Percentiles rank a stretch among this genome's conserved stretches.
Conservation (phyloP, 139 green algal genomes). For the Pedinophyceae sp. region DNA sequence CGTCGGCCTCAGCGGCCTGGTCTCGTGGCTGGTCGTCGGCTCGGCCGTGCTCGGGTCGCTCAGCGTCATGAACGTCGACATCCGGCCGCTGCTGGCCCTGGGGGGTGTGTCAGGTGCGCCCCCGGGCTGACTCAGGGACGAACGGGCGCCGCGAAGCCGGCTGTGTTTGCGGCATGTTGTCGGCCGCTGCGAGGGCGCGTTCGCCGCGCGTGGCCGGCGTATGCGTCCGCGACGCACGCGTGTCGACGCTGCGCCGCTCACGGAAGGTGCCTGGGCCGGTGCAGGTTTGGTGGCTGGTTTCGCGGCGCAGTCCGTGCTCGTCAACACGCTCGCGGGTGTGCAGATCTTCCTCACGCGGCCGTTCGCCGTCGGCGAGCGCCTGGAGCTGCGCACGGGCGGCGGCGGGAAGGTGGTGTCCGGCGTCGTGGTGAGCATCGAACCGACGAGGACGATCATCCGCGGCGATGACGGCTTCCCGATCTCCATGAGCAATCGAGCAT, state of each 20-base stretch:
- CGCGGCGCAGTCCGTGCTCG: not conserved
- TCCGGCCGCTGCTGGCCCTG: not conserved
- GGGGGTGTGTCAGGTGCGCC: not conserved
- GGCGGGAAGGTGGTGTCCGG: not conserved
- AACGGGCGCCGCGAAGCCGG: too few species aligned
- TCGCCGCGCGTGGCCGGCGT: too few species aligned
- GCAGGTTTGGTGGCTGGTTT: not conserved
- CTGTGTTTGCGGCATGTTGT: too few species aligned
- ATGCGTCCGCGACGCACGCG: too few species aligned
- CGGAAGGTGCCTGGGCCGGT: not conserved
- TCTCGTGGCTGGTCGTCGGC: not conserved
- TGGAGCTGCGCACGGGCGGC: not conserved
- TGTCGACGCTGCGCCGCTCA: too few species aligned
- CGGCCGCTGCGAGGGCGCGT: too few species aligned
- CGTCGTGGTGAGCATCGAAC: not conserved
- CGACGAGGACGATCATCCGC: not conserved
- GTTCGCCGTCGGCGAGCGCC: not conserved
- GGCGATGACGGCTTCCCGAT: not conserved
- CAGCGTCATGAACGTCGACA: not conserved
- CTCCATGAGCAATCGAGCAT: not conserved
- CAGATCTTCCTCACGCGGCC: not conserved
- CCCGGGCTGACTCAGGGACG: too few species aligned
- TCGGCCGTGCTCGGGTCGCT: not conserved
- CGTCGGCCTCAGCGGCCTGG: not conserved
- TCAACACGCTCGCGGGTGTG: not conserved